Evolutionary conservation across 129 eudicot genomes (phyloP).

Genomic region (Flaveria bidentis): DNA sequence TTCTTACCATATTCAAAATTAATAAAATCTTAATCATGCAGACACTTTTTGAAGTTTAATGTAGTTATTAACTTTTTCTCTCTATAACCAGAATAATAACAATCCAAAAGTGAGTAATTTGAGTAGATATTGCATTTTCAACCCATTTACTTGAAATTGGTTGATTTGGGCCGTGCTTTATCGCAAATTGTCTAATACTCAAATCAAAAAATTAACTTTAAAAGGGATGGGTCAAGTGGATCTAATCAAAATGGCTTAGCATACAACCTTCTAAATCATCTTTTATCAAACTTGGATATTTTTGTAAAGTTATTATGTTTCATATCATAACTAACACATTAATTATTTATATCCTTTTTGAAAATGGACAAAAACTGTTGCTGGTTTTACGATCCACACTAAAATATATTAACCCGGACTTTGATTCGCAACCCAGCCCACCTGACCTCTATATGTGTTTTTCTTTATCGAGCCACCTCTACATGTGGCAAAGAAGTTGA

Average conservation of each 20-base stretch:
- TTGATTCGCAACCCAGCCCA: background rate
- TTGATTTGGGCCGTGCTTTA: background rate
- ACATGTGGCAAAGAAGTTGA: conserved; percentile 4
- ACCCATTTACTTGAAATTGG: background rate
- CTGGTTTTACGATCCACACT: background rate
- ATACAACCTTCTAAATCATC: background rate
- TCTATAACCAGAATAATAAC: conserved; percentile 3
- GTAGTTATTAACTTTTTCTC: background rate
- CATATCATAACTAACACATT: background rate
- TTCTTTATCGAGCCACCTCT: background rate
- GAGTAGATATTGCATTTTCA: background rate
- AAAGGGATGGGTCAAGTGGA: background rate
- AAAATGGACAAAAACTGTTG: background rate
- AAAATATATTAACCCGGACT: background rate
- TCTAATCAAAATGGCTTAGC: background rate
- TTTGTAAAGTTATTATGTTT: background rate
- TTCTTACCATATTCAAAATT: background rate
- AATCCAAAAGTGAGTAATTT: background rate
- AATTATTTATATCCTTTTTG: background rate
- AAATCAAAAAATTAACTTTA: background rate
- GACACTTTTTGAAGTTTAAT: background rate
- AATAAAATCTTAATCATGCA: background rate
- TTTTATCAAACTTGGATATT: background rate
- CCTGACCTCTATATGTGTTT: background rate
- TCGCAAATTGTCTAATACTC: background rate